Conservation (phyloP, 208 protist genomes). For the Entamoeba invadens region DNA sequence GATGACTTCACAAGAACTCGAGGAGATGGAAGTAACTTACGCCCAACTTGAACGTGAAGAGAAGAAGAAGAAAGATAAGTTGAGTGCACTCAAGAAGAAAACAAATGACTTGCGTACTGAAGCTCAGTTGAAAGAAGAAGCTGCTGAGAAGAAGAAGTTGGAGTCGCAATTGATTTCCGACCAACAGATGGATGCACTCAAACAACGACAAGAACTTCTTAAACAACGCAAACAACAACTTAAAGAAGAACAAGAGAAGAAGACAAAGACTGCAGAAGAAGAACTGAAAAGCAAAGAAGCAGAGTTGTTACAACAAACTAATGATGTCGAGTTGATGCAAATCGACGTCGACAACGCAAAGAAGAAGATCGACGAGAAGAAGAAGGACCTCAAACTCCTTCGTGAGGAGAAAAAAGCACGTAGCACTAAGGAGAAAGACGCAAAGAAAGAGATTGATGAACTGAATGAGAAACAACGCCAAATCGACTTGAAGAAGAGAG, state of each 20-base stretch:
- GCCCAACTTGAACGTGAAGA: not conserved
- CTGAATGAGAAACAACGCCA: not conserved
- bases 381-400: not conserved
- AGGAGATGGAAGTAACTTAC: not conserved
- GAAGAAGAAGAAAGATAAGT: not conserved
- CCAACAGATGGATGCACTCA: not conserved
- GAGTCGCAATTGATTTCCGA: not conserved
- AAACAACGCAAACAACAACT: not conserved
- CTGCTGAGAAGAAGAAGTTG: not conserved
- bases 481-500: not conserved
- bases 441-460: not conserved
- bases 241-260: not conserved
- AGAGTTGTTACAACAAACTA: not conserved
- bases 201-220: not conserved
- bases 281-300: not conserved
- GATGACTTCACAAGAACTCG: not conserved
- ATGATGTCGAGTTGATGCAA: not conserved
- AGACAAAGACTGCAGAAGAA: not conserved
- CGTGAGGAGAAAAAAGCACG: not conserved
- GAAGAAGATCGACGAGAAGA: not conserved
- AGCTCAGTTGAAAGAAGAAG: not conserved
- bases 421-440: not conserved
- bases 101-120: not conserved
- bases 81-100: not conserved
- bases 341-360: not conserved